A percentile compares a stretch with the other conserved stretches of the same genome.
Evolutionary conservation across 768 basidiomycete species (phyloP).

Genomic region (Tricholoma matsutake): DNA sequence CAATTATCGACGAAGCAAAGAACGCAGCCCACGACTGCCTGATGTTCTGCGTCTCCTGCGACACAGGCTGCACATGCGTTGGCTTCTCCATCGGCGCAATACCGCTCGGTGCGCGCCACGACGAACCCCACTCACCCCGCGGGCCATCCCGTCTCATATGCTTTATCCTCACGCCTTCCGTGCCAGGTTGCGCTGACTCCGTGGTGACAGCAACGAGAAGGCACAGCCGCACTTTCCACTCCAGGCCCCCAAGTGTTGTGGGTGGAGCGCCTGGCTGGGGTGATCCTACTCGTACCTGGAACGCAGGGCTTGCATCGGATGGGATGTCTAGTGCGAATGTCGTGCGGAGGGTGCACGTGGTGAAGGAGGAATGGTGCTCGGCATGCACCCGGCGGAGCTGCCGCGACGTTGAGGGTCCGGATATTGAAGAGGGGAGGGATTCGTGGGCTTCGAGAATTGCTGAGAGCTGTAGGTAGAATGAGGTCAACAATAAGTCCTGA

Average conservation of each 20-base stretch:
- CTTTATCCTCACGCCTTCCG: constrained; percentile 51
- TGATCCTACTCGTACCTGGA: constrained; percentile 58
- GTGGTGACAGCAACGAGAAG: constrained; percentile 76
- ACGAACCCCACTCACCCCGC: constrained; percentile 68
- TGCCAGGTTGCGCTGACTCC: constrained; percentile 40
- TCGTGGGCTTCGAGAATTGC: constrained; percentile 91
- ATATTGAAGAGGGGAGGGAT: constrained; percentile 61
- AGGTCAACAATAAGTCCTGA: neutral
- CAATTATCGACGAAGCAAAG: constrained; percentile 34
- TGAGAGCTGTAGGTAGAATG: constrained; percentile 54
- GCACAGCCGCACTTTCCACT: constrained; percentile 87
- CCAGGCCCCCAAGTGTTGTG: constrained; percentile 62
- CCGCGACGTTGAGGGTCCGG: constrained; percentile 42
- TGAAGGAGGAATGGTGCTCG: constrained; percentile 79
- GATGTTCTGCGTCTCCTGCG: constrained; percentile 15
- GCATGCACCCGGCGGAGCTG: constrained; percentile 76
- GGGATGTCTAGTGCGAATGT: constrained; percentile 92
- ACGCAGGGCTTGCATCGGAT: constrained; percentile 85
- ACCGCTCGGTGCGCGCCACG: constrained; percentile 56
- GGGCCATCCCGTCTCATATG: constrained; percentile 55
- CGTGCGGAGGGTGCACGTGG: constrained; percentile 67
- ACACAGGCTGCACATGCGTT: constrained; percentile 15
- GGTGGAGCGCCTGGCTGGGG: constrained; percentile 16
- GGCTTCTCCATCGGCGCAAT: constrained; percentile 61
- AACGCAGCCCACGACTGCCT: constrained; percentile 39